A percentile compares a stretch with the other conserved stretches of the same genome.
Conservation (phyloP, 257 asterid genomes). For the Nicotiana tomentosiformis region DNA sequence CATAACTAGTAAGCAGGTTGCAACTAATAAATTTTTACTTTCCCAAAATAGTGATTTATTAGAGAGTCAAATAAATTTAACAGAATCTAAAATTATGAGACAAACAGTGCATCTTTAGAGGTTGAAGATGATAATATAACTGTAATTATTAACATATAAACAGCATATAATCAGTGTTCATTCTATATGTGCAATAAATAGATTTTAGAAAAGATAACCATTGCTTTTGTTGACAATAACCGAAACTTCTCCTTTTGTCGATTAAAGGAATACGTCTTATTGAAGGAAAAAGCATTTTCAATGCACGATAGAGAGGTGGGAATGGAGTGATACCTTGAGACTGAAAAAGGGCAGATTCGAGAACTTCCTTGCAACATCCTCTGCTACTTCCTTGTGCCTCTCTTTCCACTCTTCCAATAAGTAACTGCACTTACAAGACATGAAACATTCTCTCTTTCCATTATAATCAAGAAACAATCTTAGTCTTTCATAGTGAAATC, state of each 20-base stretch:
- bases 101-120: neutral
- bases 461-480: neutral
- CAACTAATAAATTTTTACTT: neutral
- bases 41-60: neutral
- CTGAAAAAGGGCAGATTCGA: conserved; percentile 37
- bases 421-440: conserved; percentile 50
- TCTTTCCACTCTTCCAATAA: conserved; percentile 83
- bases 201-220: neutral
- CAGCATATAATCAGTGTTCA: neutral
- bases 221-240: neutral
- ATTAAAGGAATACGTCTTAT: neutral
- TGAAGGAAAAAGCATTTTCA: neutral
- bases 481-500: neutral
- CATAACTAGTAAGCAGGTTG: too few species aligned
- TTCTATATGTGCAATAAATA: neutral
- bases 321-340: conserved; percentile 48
- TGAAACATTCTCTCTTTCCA: conserved; percentile 3
- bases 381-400: conserved; percentile 29
- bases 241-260: neutral
- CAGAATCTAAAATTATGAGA: neutral
- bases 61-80: neutral
- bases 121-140: neutral
- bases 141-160: neutral
- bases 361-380: conserved; percentile 43
- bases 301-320: conserved; percentile 7